Percentiles rank a stretch among this genome's conserved stretches.
These are phyloP conservation scores for Penicillium thymicola DNA, from an alignment of 2,329 filamentous ascomycete species.

Conservation along the genomic window DNA sequence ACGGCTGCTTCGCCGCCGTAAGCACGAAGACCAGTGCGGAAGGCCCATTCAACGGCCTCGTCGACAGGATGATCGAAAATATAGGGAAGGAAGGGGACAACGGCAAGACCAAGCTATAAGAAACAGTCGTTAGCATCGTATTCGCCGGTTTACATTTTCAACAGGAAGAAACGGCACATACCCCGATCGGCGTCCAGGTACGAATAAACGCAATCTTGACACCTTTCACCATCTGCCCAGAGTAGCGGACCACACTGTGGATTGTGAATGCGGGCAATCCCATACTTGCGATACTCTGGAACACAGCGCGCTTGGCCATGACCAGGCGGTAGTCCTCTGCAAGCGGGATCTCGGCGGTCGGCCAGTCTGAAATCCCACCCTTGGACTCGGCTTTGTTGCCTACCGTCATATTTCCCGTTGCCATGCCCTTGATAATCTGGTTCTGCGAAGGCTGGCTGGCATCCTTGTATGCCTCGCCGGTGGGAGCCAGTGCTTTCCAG, in stretches of 20 bases:
- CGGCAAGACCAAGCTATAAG: conserved; percentile 58
- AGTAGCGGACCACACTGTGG: conserved; percentile 87
- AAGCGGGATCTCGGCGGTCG: conserved; percentile 57
- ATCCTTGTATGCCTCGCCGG: conserved; percentile 50
- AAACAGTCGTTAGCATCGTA: conserved; percentile 15
- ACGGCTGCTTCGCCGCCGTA: conserved; percentile 65
- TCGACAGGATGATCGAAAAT: conserved; percentile 93
- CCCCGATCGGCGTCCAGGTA: conserved; percentile 87
- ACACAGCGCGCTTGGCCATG: conserved; percentile 85
- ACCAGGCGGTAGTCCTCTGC: conserved; percentile 88
- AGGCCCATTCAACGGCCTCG: conserved; percentile 82
- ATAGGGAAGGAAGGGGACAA: conserved; percentile 78
- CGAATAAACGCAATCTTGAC: conserved; percentile 71
- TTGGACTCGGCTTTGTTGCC: conserved; percentile 7
- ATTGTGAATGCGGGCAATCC: conserved; percentile 91
- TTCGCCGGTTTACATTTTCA: not conserved
- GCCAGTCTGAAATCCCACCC: conserved; percentile 35
- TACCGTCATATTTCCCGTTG: conserved; percentile 32
- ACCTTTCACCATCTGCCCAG: conserved; percentile 78
- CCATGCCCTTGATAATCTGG: conserved; percentile 36
- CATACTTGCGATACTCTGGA: conserved; percentile 91
- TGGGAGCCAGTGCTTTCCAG: conserved; percentile 68
- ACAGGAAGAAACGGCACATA: conserved; percentile 49
- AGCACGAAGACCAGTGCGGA: conserved; percentile 74
- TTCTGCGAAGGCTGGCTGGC: conserved; percentile 34